Conservation (phyloP, 2,329 filamentous ascomycete genomes). For the Claviceps maximensis region DNA sequence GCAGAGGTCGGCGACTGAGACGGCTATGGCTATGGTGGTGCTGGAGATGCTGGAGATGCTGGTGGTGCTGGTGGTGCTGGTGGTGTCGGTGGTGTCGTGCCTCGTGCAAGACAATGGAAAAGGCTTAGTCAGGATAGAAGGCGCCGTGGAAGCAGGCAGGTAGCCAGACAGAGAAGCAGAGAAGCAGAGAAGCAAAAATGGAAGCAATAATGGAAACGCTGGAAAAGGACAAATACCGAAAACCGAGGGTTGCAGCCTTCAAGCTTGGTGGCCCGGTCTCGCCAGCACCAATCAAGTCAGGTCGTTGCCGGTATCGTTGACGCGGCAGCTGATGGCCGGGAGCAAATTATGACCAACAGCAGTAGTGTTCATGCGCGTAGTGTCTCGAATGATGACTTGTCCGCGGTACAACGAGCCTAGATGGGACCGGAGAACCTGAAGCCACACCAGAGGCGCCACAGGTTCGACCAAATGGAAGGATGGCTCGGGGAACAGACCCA, state of each 20-base stretch:
- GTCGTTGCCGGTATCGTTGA: not conserved
- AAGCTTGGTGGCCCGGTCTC: not conserved
- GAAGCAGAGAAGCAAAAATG: not conserved
- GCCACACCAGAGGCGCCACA: not conserved
- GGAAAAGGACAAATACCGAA: not conserved
- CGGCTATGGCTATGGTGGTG: conserved; percentile 4
- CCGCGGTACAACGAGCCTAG: not conserved
- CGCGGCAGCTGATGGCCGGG: not conserved
- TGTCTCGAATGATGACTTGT: not conserved
- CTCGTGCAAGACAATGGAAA: not conserved
- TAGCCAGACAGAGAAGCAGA: not conserved
- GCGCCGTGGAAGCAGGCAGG: conserved; percentile 1
- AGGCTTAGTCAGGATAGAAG: conserved; percentile 4
- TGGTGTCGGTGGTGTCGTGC: not conserved
- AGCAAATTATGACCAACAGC: not conserved
- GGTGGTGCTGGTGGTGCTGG: not conserved
- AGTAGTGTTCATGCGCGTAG: not conserved
- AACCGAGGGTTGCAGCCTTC: not conserved
- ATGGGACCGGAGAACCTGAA: not conserved
- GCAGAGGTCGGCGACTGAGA: conserved; percentile 2
- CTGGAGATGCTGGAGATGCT: not conserved
- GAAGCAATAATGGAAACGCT: not conserved
- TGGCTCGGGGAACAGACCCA: not conserved
- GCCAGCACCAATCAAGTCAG: not conserved
- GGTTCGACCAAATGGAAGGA: not conserved